Conservation (phyloP, 106 monocot species). For the Apostasia ramifera region DNA sequence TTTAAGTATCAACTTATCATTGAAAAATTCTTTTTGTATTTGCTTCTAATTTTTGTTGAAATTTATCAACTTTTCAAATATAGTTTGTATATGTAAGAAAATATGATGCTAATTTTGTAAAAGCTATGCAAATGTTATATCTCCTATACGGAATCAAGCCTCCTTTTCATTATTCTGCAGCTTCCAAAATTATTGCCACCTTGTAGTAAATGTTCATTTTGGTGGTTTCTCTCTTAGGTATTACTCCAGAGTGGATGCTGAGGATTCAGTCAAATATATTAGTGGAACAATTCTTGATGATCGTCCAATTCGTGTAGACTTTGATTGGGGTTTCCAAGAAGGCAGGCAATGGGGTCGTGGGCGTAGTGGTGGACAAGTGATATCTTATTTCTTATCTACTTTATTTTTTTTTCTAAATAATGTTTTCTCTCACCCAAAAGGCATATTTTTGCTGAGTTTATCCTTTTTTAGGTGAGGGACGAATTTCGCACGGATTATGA, state of each 20-base stretch:
- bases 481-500: conserved; percentile 99
- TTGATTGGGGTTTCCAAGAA: conserved; percentile 99
- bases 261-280: conserved; percentile 95
- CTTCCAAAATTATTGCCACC: too few species aligned
- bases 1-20: too few species aligned
- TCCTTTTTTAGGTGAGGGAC: conserved; percentile 71
- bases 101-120: too few species aligned
- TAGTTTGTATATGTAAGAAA: too few species aligned
- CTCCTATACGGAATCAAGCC: too few species aligned
- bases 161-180: too few species aligned
- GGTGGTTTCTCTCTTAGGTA: conserved; percentile 39
- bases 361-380: conserved; percentile 96
- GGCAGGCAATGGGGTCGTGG: conserved; percentile 99
- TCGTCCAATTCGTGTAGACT: conserved; percentile 94
- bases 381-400: neutral
- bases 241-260: conserved; percentile 89
- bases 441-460: conserved; percentile 7
- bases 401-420: neutral
- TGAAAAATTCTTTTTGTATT: too few species aligned
- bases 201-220: neutral
- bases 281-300: conserved; percentile 98
- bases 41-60: too few species aligned
- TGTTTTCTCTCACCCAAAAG: neutral
- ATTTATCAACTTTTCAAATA: too few species aligned
- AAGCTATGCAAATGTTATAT: too few species aligned